Conservation (phyloP, 176 grass and related monocot genomes). For the Oryza meridionalis region DNA sequence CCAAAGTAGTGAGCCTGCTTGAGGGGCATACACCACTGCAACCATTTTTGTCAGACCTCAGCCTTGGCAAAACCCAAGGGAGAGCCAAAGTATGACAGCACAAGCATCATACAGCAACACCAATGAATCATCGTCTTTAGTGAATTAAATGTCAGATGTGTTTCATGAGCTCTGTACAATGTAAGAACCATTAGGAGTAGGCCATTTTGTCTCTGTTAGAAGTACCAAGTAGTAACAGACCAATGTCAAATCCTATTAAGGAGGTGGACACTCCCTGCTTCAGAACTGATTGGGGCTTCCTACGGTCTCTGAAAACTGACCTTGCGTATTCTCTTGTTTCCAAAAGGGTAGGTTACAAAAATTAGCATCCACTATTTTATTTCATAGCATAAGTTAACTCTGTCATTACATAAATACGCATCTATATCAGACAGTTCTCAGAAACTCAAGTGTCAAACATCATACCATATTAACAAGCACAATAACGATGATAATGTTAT, state of each 20-base stretch:
- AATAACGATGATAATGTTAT: conserved; percentile 7
- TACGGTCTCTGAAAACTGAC: conserved; percentile 15
- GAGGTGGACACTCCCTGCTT: not conserved
- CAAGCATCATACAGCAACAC: conserved; percentile 41
- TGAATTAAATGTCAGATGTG: conserved; percentile 15
- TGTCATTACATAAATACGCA: not conserved
- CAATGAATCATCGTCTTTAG: conserved; percentile 35
- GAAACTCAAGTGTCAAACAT: conserved; percentile 22
- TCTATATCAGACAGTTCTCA: conserved; percentile 11
- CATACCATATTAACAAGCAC: conserved; percentile 33
- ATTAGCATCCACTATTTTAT: conserved; percentile 18
- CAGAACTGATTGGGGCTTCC: not conserved
- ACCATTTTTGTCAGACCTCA: conserved; percentile 60
- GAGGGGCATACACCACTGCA: conserved; percentile 67
- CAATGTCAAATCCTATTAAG: not conserved
- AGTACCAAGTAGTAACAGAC: conserved; percentile 7
- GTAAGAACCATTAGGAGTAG: conserved; percentile 34
- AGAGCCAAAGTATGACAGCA: conserved; percentile 46
- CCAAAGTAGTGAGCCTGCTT: conserved; percentile 81
- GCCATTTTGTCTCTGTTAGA: not conserved
- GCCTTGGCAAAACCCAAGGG: conserved; percentile 60
- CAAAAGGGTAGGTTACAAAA: conserved; percentile 3
- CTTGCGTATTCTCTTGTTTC: conserved; percentile 17
- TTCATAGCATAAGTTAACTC: conserved; percentile 19
- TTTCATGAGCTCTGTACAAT: conserved; percentile 29